phyloP scores from a whole-genome alignment of 2,329 filamentous ascomycete genomes.

The Coniochaeta prunicola region DNA sequence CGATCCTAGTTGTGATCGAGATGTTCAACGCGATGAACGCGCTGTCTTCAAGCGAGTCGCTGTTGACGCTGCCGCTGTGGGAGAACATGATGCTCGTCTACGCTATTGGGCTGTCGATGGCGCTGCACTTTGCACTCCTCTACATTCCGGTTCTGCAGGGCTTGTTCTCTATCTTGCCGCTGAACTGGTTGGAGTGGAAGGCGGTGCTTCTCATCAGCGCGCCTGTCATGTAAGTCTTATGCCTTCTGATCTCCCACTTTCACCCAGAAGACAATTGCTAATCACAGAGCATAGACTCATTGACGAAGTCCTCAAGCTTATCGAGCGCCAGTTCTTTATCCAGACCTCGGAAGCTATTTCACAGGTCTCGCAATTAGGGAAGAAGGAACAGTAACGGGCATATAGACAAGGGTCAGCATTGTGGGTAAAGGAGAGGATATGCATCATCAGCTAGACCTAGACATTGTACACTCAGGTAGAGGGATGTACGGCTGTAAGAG shows the following conservation, averaged over 20 bases:
- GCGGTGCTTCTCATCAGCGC: slow-evolving; percentile 83
- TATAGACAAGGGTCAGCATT: not conserved
- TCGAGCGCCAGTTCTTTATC: slow-evolving; percentile 63
- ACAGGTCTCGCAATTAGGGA: not conserved
- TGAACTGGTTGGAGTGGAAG: slow-evolving; percentile 85
- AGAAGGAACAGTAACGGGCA: not conserved
- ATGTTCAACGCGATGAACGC: slow-evolving; percentile 99
- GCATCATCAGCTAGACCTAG: not conserved
- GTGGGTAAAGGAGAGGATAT: not conserved
- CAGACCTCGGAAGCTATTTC: slow-evolving; percentile 20
- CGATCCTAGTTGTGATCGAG: slow-evolving; percentile 91
- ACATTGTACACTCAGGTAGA: not conserved
- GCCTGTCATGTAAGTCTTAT: slow-evolving; percentile 74
- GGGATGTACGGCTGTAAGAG: not conserved
- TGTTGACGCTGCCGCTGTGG: slow-evolving; percentile 92
- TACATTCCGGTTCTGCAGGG: slow-evolving; percentile 85
- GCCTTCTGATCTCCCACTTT: not conserved
- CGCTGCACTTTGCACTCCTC: slow-evolving; percentile 85
- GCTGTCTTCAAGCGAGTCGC: slow-evolving; percentile 87
- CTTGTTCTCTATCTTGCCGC: slow-evolving; percentile 83
- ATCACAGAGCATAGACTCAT: slow-evolving; percentile 51
- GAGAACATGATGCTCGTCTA: slow-evolving; percentile 98
- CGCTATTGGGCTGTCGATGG: slow-evolving; percentile 88
- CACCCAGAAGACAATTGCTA: slow-evolving; percentile 9
- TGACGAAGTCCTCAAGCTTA: slow-evolving; percentile 74